Percentiles rank a stretch among this genome's conserved stretches.
phyloP scores from a whole-genome alignment of 1,284 basidiomycete genomes.

The Grifola frondosa region DNA sequence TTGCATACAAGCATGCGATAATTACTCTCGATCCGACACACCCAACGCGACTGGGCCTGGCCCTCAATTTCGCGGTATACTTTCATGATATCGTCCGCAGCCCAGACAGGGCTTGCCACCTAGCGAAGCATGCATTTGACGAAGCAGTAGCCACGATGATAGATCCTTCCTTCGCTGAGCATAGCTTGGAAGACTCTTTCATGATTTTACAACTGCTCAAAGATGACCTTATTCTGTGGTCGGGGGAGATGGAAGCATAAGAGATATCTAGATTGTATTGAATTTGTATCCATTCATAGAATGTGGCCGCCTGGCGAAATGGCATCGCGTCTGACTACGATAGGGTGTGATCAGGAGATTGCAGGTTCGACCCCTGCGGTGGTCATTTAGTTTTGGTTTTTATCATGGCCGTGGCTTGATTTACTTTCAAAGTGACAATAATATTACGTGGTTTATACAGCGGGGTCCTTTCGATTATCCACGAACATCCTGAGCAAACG shows the following conservation, averaged over 20 bases:
- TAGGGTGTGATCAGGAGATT: slow-evolving; percentile 42
- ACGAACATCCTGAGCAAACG: slow-evolving; percentile 55
- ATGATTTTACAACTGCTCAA: slow-evolving; percentile 64
- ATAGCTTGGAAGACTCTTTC: slow-evolving; percentile 59
- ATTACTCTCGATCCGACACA: slow-evolving; percentile 58
- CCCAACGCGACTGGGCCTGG: slow-evolving; percentile 82
- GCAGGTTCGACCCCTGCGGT: slow-evolving; percentile 51
- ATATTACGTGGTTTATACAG: no score
- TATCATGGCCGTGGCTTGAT: no score
- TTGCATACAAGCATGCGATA: slow-evolving; percentile 65
- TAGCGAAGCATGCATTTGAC: slow-evolving; percentile 77
- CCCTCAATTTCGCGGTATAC: slow-evolving; percentile 96
- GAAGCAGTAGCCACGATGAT: slow-evolving; percentile 57
- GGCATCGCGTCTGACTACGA: slow-evolving; percentile 81
- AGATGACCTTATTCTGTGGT: slow-evolving; percentile 68
- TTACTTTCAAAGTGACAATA: no score
- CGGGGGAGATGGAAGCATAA: slow-evolving; percentile 43
- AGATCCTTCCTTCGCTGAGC: slow-evolving; percentile 33
- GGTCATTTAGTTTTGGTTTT: slow-evolving; percentile 34
- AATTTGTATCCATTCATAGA: no score
- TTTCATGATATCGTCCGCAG: slow-evolving; percentile 94
- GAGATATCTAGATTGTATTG: background rate
- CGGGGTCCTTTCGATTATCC: no score
- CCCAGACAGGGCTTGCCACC: slow-evolving; percentile 89
- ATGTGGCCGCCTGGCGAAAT: slow-evolving; percentile 80